Evolutionary conservation across 2,329 filamentous ascomycete genomes (phyloP), one percentile per base, ranked within the genome.

Genomic region (Trichophyton simii): DNA sequence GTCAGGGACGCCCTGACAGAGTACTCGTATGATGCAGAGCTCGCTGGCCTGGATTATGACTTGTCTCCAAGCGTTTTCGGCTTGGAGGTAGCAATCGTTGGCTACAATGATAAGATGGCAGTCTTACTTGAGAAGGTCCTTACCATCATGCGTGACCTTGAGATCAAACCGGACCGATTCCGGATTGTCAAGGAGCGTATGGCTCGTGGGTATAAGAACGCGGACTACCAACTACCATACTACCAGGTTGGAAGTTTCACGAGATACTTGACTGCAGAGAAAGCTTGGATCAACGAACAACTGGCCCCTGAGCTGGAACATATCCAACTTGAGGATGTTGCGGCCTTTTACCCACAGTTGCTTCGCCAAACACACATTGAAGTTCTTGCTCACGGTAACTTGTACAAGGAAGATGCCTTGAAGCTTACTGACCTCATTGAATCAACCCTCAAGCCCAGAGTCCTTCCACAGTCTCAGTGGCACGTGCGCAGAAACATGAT

Each of bases 101-200:
- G 94, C 0, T 99, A 97, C 77, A 99, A 96, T 67, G 94, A 99
- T 74, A 99, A 99, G 77, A 84, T 99, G 69, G 80, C 88, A 0
- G 90, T 96, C 0, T 81, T 99, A 25, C 76, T 99, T 55, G 90
- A 97, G 71, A 94, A 96, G 71, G 89, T 97, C 3, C 78, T 96
- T 28, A 76, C 85, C 11, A 91, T 87, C 8, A 88, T 96, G 81
- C 85, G 89, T 58, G 88, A 96, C 68, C 79, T 97, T 3, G 84
- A 91, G 42, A 82, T 97, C 66, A 87, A 86, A 64, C 82, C 89
- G n/a, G 91, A 95, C 61, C 85, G 94, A 1, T 99, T 97, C 70
- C 83, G 87, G 57, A 91, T 97, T 67, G 84, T 96, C 73, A 95
- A 95, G 72, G 94, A 99, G 73, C 85, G 89, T 11, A 75, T 94